These are phyloP conservation scores for Erythrophleum fordii DNA, from an alignment of 306 rosid species.

Conservation along the genomic window DNA sequence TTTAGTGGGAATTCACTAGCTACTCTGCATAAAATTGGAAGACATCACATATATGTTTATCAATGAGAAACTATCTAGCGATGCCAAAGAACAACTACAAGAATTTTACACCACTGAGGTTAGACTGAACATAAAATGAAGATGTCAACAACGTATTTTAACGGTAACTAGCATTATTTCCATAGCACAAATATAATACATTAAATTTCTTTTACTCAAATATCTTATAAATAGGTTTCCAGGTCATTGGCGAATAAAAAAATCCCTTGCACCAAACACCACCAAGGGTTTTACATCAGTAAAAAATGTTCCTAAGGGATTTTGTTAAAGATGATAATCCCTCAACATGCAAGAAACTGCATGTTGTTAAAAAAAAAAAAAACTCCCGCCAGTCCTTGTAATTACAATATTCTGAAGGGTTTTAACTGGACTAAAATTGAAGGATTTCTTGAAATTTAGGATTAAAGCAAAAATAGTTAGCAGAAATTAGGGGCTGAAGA, in stretches of 20 bases:
- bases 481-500: background rate
- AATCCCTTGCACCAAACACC: background rate
- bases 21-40: constrained; percentile 59
- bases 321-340: background rate
- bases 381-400: background rate
- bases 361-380: background rate
- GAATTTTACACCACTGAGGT: background rate
- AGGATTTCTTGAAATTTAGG: background rate
- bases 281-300: background rate
- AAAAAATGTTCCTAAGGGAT: background rate
- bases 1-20: constrained; percentile 57
- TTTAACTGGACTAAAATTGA: background rate
- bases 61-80: constrained; percentile 6
- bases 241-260: background rate
- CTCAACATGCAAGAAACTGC: background rate
- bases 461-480: background rate
- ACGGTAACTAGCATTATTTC: background rate
- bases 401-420: background rate
- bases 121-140: background rate
- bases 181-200: background rate
- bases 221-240: background rate
- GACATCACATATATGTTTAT: constrained; percentile 28
- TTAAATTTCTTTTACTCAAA: background rate
- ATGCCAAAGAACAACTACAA: constrained; percentile 20
- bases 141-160: background rate